Base-by-base conservation (phyloP, 1,284 basidiomycete species). In the Tremellales sp. region DNA sequence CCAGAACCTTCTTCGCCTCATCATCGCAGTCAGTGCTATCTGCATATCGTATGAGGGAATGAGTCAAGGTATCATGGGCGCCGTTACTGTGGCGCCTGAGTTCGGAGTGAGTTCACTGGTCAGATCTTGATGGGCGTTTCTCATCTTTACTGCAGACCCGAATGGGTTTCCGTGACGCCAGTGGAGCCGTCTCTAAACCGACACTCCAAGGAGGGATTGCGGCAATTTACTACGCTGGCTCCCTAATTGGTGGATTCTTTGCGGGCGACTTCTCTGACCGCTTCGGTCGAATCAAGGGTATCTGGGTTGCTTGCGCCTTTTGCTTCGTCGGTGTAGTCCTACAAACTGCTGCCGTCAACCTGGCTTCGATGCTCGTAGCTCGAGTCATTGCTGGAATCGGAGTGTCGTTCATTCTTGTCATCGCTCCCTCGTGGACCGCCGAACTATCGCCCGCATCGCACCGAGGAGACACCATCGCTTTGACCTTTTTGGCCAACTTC, bases 341-440 rank as follows among this genome's bases (percentile, higher is more conserved):
- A 25, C 71, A 73, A 55, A 62, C 71, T 14, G 61, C 67, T 0
- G 53, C 71, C 14, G 62, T 63, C 46, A 43, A 61, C 28, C 63
- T 75, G 40, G 62, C 62, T 14, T 65, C 71, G 59, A 74, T 76
- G 63, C 67, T 73, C 27, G 66, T 70, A 16, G 74, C 71, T 6
- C 67, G 75, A 36, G 65, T 75, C 26, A 53, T 76, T 42, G 67
- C 67, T 0, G 50, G 38, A 6, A 18, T 61, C 27, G 56, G 58
- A 2, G n/a, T n/a, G n/a, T n/a, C n/a, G n/a, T n/a, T n/a, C n/a
- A n/a, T n/a, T n/a, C n/a, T n/a, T n/a, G n/a, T n/a, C n/a, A n/a
- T n/a, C n/a, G n/a, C n/a, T n/a, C n/a, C n/a, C n/a, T n/a, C n/a
- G n/a, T n/a, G n/a, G n/a, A n/a, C n/a, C n/a, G n/a, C n/a, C n/a